phyloP scores from a whole-genome alignment of 2,329 filamentous ascomycete species.

The Microthyrium microscopicum region DNA sequence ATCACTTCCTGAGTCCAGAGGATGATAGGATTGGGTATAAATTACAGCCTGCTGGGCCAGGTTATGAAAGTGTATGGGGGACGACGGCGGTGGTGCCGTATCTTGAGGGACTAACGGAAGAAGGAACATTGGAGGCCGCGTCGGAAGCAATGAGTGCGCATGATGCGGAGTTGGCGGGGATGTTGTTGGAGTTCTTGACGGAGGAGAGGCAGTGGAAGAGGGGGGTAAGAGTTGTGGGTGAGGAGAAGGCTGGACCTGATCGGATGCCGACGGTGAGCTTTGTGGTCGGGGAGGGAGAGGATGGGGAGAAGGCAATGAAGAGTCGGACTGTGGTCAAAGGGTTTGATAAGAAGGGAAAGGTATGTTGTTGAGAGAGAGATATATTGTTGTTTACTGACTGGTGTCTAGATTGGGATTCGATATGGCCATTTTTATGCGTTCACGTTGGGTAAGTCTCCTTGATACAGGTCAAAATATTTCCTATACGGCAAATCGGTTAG shows the following conservation, averaged over 20 bases:
- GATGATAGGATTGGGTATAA: slow-evolving; percentile 45
- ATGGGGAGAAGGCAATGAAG: slow-evolving; percentile 47
- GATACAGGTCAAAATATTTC: too few relatives aligned
- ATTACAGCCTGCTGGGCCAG: slow-evolving; percentile 49
- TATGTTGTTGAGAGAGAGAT: too few relatives aligned
- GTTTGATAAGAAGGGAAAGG: too few relatives aligned
- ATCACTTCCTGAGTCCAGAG: slow-evolving; percentile 54
- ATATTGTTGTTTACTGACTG: too few relatives aligned
- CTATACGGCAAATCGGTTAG: slow-evolving; percentile 39
- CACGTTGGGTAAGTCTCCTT: slow-evolving; percentile 40
- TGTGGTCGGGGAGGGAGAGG: slow-evolving; percentile 37
- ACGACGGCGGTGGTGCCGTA: slow-evolving; percentile 48
- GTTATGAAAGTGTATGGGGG: slow-evolving; percentile 51
- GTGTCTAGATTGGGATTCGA: slow-evolving; percentile 47
- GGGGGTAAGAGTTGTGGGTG: slow-evolving; percentile 43
- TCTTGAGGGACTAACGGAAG: slow-evolving; percentile 26
- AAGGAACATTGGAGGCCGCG: slow-evolving; percentile 1
- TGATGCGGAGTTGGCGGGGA: slow-evolving; percentile 41
- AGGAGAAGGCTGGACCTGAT: slow-evolving; percentile 28
- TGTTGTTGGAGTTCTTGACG: slow-evolving; percentile 43
- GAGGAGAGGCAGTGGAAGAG: slow-evolving; percentile 25
- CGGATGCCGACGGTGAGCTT: slow-evolving; percentile 55
- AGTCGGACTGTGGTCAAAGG: too few relatives aligned
- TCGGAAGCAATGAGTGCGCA: slow-evolving; percentile 33
- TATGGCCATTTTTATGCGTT: slow-evolving; percentile 57